Evolutionary conservation across 768 basidiomycete genomes (phyloP).

Genomic region (Roridomyces roridus): DNA sequence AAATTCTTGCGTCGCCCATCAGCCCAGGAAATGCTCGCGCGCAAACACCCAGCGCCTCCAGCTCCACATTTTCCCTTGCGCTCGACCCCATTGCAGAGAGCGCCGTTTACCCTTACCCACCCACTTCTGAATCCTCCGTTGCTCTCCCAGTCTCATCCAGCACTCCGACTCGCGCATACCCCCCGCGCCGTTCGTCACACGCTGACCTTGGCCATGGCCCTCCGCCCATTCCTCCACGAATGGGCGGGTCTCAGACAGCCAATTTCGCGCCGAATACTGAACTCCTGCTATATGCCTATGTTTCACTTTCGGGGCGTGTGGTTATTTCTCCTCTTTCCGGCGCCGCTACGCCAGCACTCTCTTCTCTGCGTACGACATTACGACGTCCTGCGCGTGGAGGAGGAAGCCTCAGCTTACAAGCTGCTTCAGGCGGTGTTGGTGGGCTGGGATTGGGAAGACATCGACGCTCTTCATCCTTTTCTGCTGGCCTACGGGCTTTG

Average conservation of each 20-base stretch:
- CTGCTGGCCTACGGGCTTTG: slow-evolving; percentile 57
- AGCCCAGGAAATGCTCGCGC: slow-evolving; percentile 29
- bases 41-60: slow-evolving; percentile 45
- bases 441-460: slow-evolving; percentile 34
- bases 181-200: slow-evolving; percentile 14
- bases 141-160: slow-evolving; percentile 30
- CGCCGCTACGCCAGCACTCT: slow-evolving; percentile 44
- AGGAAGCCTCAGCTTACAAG: slow-evolving; percentile 23
- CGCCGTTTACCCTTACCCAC: slow-evolving; percentile 37
- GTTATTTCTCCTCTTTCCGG: slow-evolving; percentile 56
- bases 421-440: slow-evolving; percentile 6
- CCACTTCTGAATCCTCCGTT: slow-evolving; percentile 42
- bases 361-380: slow-evolving; percentile 55
- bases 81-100: slow-evolving; percentile 55
- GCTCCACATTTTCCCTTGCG: slow-evolving; percentile 53
- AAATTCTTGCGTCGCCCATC: slow-evolving; percentile 30
- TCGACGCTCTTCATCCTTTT: slow-evolving; percentile 56
- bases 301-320: slow-evolving; percentile 75
- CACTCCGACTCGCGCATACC: slow-evolving; percentile 41
- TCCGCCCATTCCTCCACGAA: slow-evolving; percentile 28
- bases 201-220: slow-evolving; percentile 53
- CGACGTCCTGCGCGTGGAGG: slow-evolving; percentile 44
- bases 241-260: slow-evolving; percentile 49
- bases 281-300: slow-evolving; percentile 85
- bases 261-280: slow-evolving; percentile 62